Base-by-base conservation (phyloP, 257 asterid species). In the Solanum lignicaule region DNA sequence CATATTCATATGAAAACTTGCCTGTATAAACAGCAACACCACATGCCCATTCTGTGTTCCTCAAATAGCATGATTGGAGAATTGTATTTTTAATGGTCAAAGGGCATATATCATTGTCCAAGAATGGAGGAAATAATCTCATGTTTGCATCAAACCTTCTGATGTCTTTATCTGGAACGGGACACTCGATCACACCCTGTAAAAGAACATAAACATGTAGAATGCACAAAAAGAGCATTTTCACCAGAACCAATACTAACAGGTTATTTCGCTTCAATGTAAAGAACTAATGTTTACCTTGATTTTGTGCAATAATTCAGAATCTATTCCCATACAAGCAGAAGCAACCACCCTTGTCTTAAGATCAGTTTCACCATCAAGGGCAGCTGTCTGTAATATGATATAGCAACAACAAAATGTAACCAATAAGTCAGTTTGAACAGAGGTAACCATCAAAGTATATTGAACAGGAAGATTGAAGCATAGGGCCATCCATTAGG, bases 21-120 rank as follows among this genome's bases (percentile, higher is more conserved):
- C 99, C 99, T 90, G 99, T 96, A 90, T 97, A 97, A 66, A 97
- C 96, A 90, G 99, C 94, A 92, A 97, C 99, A 89, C 99, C 99
- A 91, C 99, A 97, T 84, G 98, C 99, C 99, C 99, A 97, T 91
- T 96, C 99, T 8, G 99, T 95, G 94, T 97, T 96, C 92, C 99
- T 92, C 87, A 97, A 92, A 94, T 95, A 97, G 93, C 99, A 97
- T 66, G 99, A 97, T 86, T 97, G 99, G 89, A 96, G 99, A 79
- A 96, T 89, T 82, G 99, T 96, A 84, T 97, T 96, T 89, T 94
- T 95, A 43, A 97, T 93, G 68, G 99, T 97, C 91, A 97, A 91
- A 79, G 99, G 98, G 93, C 98, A 97, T 21, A 96, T 90, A 86
- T 97, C 99, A 87, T 97, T 97, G 88, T 97, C 99, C 87, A 97